These are phyloP conservation scores for Friedmanniomyces simplex DNA, from an alignment of 495 filamentous ascomycete genomes.

Conservation along the genomic window DNA sequence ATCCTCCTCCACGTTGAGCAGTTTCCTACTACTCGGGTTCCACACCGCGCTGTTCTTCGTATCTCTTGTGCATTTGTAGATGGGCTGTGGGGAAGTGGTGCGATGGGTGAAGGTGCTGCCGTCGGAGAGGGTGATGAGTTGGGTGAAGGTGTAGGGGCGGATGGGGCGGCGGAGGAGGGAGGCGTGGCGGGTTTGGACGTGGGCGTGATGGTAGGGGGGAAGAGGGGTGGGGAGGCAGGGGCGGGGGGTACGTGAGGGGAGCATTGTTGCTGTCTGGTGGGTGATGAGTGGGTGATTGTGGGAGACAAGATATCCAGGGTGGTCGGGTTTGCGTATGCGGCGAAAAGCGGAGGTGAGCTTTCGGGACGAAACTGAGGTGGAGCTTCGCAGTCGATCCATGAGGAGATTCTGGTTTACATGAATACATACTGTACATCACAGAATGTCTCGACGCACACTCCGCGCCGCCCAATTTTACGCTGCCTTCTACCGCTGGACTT, in stretches of 20 bases:
- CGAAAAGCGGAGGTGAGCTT: too few relatives aligned
- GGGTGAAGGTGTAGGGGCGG: constrained; percentile 91
- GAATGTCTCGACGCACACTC: neutral
- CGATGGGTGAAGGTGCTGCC: constrained; percentile 78
- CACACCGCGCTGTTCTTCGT: constrained; percentile 77
- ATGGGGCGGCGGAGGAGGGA: constrained; percentile 79
- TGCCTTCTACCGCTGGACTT: constrained; percentile 22
- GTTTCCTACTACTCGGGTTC: constrained; percentile 69
- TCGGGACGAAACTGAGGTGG: neutral
- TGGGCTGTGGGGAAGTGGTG: constrained; percentile 70
- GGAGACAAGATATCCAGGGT: too few relatives aligned
- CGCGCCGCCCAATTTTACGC: constrained; percentile 12
- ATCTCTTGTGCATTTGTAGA: constrained; percentile 74
- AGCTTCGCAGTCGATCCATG: neutral
- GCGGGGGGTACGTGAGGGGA: neutral
- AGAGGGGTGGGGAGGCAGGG: neutral
- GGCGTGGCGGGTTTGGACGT: constrained; percentile 60
- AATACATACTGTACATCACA: neutral
- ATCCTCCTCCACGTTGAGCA: constrained; percentile 84
- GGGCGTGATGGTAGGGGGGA: neutral
- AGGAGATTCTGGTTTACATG: neutral
- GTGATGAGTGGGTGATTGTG: neutral
- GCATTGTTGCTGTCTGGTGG: neutral
- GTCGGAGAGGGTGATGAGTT: constrained; percentile 89
- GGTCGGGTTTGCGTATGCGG: too few relatives aligned